Evolutionary conservation across 1,139 yeast genomes (phyloP).

Genomic region (Suhomyces ambrosiae): DNA sequence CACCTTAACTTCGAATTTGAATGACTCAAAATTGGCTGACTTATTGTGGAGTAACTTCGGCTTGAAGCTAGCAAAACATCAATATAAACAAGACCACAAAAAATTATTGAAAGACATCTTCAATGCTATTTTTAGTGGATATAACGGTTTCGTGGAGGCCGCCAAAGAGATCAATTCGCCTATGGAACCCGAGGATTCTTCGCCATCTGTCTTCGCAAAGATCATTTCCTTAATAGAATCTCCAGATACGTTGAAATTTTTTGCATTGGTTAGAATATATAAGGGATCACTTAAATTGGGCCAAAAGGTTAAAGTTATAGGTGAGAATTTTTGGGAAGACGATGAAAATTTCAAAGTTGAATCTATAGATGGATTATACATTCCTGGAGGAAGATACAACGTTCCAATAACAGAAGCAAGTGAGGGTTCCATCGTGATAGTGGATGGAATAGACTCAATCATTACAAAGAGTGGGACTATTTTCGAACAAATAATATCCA

Average conservation of each 20-base stretch:
- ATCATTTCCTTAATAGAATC: slow-evolving; percentile 63
- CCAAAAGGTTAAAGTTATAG: slow-evolving; percentile 54
- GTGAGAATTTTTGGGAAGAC: slow-evolving; percentile 54
- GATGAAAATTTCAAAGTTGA: slow-evolving; percentile 55
- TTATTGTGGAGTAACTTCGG: slow-evolving; percentile 52
- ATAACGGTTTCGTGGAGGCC: slow-evolving; percentile 60
- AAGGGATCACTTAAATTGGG: slow-evolving; percentile 60
- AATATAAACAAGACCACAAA: slow-evolving; percentile 55
- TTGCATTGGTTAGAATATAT: slow-evolving; percentile 61
- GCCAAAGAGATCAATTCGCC: slow-evolving; percentile 16
- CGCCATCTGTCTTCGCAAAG: slow-evolving; percentile 43
- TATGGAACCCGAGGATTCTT: slow-evolving; percentile 2
- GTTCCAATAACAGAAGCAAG: slow-evolving; percentile 56
- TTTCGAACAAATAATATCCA: slow-evolving; percentile 25
- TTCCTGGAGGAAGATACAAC: slow-evolving; percentile 75
- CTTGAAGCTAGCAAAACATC: slow-evolving; percentile 40
- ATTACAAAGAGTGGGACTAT: slow-evolving; percentile 65
- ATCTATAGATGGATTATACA: slow-evolving; percentile 50
- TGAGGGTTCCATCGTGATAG: slow-evolving; percentile 67
- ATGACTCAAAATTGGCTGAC: slow-evolving; percentile 36
- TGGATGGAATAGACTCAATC: slow-evolving; percentile 61
- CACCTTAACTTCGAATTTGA: slow-evolving; percentile 56
- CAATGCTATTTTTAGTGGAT: slow-evolving; percentile 52
- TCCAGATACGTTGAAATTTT: slow-evolving; percentile 47
- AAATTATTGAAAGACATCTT: slow-evolving; percentile 60